Evolutionary conservation across 371 early-diverging fungal genomes (phyloP), one percentile per base, ranked within the genome.

Genomic region (Lichtheimia hyalospora): DNA sequence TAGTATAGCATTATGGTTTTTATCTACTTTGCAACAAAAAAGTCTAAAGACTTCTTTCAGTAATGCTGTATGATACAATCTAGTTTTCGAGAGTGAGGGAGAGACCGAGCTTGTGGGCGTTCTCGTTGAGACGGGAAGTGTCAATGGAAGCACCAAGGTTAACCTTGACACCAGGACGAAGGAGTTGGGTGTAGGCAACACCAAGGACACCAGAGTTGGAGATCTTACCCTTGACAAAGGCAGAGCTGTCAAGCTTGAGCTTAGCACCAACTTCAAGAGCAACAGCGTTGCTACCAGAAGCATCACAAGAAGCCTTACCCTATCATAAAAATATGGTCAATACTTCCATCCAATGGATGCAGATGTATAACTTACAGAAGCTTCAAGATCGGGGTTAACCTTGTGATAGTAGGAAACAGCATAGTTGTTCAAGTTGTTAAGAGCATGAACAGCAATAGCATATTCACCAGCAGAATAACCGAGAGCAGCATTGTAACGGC

Each of bases 191-290:
- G 84, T 93, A 97, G 62, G 74, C 92, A 57, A 97, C 86, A 64
- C 97, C 96, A 60, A 98, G 81, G 42, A 87, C 88, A 77, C 98
- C 99, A 60, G 84, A 69, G 82, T 95, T 96, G 86, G 95, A 88
- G 72, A 98, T 87, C 92, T 96, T 97, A 71, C 95, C 93, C 92
- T 97, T 98, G 67, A 96, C 84, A 65, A 91, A 94, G 57, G 96
- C 87, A 70, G 87, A 85, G 64, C 78, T 75, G 82, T 97, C 97
- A 61, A 98, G 82, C 70, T 81, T 75, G 79, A 93, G 90, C 87
- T 96, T 96, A 80, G 96, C 88, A 74, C 96, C 99, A 66, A 97
- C 89, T 82, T 98, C 99, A 55, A 96, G 85, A 63, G 87, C 83
- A 66, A 96, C 96, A 46, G 80, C 75, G 59, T 75, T 82, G 68